Conservation (phyloP, 371 early-diverging fungal species). For the Saksenaea vasiformis region DNA sequence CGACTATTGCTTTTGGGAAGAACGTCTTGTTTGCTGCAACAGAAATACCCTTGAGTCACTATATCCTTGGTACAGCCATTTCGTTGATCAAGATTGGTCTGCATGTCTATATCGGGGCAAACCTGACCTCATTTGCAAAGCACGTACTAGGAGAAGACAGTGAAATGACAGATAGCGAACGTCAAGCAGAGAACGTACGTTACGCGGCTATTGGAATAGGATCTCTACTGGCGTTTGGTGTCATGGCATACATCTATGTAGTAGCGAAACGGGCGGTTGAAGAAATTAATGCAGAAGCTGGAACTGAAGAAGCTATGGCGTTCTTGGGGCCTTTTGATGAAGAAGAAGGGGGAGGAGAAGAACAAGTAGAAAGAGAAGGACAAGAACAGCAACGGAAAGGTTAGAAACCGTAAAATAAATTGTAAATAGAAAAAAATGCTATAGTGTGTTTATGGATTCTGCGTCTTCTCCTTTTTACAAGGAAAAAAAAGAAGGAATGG, state of each 20-base stretch:
- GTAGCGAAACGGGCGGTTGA: conserved; percentile 53
- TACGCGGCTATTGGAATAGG: conserved; percentile 43
- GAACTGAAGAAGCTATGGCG: conserved; percentile 15
- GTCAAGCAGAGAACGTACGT: conserved; percentile 33
- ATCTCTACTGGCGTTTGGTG: conserved; percentile 51
- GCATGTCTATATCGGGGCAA: conserved; percentile 78
- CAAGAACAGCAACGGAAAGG: neutral
- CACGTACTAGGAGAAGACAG: conserved; percentile 49
- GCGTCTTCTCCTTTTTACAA: neutral
- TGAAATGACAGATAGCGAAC: conserved; percentile 40
- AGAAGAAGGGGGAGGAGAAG: conserved; percentile 1
- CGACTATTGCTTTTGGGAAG: conserved; percentile 6
- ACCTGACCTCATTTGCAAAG: conserved; percentile 58
- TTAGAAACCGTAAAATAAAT: neutral
- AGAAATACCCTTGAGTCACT: conserved; percentile 57
- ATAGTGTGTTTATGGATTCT: neutral
- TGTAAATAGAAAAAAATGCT: neutral
- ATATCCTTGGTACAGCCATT: conserved; percentile 62
- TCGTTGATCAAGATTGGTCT: conserved; percentile 65
- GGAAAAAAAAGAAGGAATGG: neutral
- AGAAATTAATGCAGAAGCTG: conserved; percentile 30
- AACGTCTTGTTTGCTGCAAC: conserved; percentile 71
- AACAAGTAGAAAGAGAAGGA: conserved; percentile 10
- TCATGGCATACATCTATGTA: conserved; percentile 61
- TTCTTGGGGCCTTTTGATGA: conserved; percentile 19